phyloP scores from a whole-genome alignment of 768 basidiomycete genomes.

The Leucosporidium scottii region DNA sequence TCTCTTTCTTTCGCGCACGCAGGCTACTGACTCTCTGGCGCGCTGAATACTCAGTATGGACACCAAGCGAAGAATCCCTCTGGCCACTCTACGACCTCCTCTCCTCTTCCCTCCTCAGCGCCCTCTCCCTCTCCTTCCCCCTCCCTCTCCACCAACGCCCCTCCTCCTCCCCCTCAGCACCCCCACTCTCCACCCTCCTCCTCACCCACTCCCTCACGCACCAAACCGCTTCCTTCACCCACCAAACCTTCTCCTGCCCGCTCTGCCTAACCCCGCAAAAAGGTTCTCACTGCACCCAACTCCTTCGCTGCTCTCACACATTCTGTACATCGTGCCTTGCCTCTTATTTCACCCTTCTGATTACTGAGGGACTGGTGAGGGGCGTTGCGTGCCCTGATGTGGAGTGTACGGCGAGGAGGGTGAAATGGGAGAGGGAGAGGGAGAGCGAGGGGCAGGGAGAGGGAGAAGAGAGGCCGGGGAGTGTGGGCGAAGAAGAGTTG shows the following conservation, averaged over 20 bases:
- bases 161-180: neutral
- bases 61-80: constrained; percentile 21
- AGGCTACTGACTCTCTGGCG: neutral
- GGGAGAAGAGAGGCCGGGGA: constrained; percentile 4
- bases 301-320: constrained; percentile 17
- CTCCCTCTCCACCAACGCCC: neutral
- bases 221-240: neutral
- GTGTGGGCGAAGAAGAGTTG: constrained; percentile 27
- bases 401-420: constrained; percentile 29
- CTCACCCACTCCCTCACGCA: constrained; percentile 1
- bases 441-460: constrained; percentile 22
- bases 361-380: constrained; percentile 34
- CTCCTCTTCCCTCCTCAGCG: neutral
- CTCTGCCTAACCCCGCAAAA: constrained; percentile 16
- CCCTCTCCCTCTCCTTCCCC: constrained; percentile 7
- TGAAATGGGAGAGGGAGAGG: constrained; percentile 26
- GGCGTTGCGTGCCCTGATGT: constrained; percentile 30
- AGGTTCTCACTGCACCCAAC: constrained; percentile 7
- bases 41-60: constrained; percentile 6
- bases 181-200: neutral
- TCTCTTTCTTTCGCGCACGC: neutral
- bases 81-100: constrained; percentile 16
- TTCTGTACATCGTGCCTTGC: constrained; percentile 33
- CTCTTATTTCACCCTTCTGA: constrained; percentile 34
- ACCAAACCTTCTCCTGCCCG: constrained; percentile 2